phyloP scores from a whole-genome alignment of 768 basidiomycete genomes.

The Leccinum incarnatum region DNA sequence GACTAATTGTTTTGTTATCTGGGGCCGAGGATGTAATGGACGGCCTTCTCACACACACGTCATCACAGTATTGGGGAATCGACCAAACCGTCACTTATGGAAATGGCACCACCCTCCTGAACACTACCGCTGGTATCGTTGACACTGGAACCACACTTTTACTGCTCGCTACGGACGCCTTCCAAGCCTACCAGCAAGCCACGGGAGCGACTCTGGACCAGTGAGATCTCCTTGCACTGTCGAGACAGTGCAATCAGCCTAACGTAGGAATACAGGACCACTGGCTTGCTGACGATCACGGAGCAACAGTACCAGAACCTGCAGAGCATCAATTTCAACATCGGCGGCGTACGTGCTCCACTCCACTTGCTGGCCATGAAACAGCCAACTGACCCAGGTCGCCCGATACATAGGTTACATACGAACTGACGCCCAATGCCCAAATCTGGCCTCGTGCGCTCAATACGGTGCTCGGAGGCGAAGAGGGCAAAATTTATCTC shows the following conservation, averaged over 20 bases:
- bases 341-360: conserved; percentile 38
- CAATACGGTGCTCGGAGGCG: conserved; percentile 58
- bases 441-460: conserved; percentile 68
- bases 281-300: conserved; percentile 56
- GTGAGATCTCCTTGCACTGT: conserved; percentile 26
- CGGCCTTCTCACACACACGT: not conserved
- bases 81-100: conserved; percentile 40
- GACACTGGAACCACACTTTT: conserved; percentile 55
- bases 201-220: conserved; percentile 52
- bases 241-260: too few species aligned
- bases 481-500: conserved; percentile 49
- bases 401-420: conserved; percentile 38
- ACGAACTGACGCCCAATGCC: conserved; percentile 58
- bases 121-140: conserved; percentile 44
- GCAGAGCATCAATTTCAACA: conserved; percentile 51
- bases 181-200: conserved; percentile 50
- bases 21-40: not conserved
- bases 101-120: conserved; percentile 30
- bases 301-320: conserved; percentile 45
- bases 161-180: conserved; percentile 57
- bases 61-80: conserved; percentile 48
- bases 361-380: not conserved
- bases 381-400: not conserved
- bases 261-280: conserved; percentile 33
- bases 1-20: not conserved